Evolutionary conservation across 257 asterid species (phyloP), one percentile per base, ranked within the genome.

Genomic region (Solanum sitiens): DNA sequence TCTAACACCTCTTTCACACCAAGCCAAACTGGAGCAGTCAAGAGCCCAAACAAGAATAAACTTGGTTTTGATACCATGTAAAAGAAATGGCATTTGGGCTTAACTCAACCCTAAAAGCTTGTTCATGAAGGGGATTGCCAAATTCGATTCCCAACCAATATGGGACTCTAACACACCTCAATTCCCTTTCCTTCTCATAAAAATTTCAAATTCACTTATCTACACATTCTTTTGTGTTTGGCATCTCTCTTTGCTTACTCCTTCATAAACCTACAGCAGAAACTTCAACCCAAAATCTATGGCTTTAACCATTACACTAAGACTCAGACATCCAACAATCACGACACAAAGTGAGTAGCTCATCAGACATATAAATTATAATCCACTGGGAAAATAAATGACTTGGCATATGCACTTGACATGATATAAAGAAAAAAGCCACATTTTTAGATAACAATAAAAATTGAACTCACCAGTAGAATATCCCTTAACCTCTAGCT

Each of bases 381-480:
- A 77, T 44, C 37, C 83, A 76, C 42, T 13, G 39, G 5, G 21
- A 2, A 0, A 7, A 2, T 5, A 12, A n/a, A 7, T 56, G 67
- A 59, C 67, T 59, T 20, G 25, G 67, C 25, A 59, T 8, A 59
- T 21, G 68, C 68, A 27, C 18, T 6, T 13, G 40, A 79, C 65
- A 15, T 44, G 40, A 12, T 47, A 74, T 39, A 35, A 21, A 74
- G 18, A 11, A 74, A 74, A 39, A 39, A 39, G 33, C 12, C 20
- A 74, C 53, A 74, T 39, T 74, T 21, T 21, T 27, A 18, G n/a
- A 44, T 79, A 79, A 45, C 40, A 42, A 30, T 10, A n/a, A 47
- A 35, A 87, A 18, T 14, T 16, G 7, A 74, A 73, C 92, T 89
- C 89, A 96, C 98, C 97, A 61, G 87, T 90, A 83, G 85, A 87